Base-by-base conservation (phyloP, 2,329 filamentous ascomycete species). In the Thielaviopsis cerberus region DNA sequence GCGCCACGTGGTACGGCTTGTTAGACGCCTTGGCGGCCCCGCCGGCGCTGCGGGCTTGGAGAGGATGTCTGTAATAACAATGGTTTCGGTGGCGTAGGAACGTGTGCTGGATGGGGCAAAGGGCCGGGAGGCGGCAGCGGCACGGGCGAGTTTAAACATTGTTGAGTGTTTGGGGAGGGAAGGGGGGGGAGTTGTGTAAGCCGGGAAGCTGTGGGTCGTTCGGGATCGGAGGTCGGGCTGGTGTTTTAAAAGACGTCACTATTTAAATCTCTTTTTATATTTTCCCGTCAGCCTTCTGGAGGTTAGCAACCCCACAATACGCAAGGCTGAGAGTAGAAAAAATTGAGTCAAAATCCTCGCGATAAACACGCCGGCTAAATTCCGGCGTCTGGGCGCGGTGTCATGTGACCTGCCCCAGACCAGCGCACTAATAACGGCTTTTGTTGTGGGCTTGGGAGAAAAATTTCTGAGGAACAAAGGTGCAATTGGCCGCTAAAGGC, bases 1-100 rank as follows among this genome's bases (percentile, higher is more conserved):
- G 83, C 55, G 75, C 74, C 63, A 97, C 77, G 65, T 82, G 77
- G 73, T 89, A 95, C 11, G 80, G 77, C 24, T 64, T 59, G 22
- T 41, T 74, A 69, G 71, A 58, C 70, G 70, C 56, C 20, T 60
- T 64, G 64, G n/a, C 64, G 62, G 55, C 63, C 41, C 34, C 8
- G 37, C 8, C n/a, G 37, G 4, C 37, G 57, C 61, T 59, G 57
- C 15, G 15, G 41, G 25, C 26, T 62, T 60, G 57, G 53, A 25
- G 8, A 52, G 53, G 24, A 61, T 24, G 54, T 26, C 41, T 37
- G 60, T 54, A 11, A 63, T 60, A 20, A 57, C 59, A 15, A 62
- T 27, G 53, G 60, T 54, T 62, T 55, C 64, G 65, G 22, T 52
- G 62, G 57, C 17, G 62, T 57, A 25, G 23, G 59, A 30, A 11